These are phyloP conservation scores for Neurospora sp. DNA, from an alignment of 495 filamentous ascomycete genomes.

Conservation along the genomic window DNA sequence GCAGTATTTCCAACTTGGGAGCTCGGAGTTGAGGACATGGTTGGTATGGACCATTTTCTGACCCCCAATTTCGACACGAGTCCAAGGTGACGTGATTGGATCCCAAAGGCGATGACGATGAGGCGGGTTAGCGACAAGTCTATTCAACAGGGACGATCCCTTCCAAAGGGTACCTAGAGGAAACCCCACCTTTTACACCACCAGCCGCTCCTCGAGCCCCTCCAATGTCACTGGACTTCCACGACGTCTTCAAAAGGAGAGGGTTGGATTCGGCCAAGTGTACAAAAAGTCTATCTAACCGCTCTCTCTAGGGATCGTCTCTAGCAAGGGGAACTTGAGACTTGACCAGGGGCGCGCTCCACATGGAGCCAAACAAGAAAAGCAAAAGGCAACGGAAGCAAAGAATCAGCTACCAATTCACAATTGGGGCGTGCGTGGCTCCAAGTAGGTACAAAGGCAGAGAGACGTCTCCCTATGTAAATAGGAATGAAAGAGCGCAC, in stretches of 20 bases:
- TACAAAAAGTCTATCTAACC: background rate
- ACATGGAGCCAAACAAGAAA: background rate
- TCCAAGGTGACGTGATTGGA: constrained; percentile 4
- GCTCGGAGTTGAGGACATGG: background rate
- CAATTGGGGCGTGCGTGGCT: background rate
- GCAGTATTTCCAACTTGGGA: background rate
- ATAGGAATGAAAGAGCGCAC: background rate
- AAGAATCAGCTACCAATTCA: background rate
- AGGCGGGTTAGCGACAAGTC: background rate
- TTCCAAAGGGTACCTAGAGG: background rate
- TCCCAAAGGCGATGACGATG: constrained; percentile 10
- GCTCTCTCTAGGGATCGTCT: background rate
- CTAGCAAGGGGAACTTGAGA: background rate
- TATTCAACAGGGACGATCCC: background rate
- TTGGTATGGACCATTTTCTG: background rate
- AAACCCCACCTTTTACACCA: background rate
- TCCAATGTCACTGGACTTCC: background rate
- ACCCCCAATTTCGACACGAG: background rate
- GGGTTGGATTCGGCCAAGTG: background rate
- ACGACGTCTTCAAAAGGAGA: background rate
- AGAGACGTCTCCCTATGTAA: background rate
- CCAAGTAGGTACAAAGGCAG: background rate
- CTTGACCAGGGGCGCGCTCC: background rate
- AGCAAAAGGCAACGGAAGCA: background rate
- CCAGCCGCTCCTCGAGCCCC: background rate